Evolutionary conservation across 2,329 filamentous ascomycete species (phyloP).

Genomic region (Basipetospora chlamydospora): DNA sequence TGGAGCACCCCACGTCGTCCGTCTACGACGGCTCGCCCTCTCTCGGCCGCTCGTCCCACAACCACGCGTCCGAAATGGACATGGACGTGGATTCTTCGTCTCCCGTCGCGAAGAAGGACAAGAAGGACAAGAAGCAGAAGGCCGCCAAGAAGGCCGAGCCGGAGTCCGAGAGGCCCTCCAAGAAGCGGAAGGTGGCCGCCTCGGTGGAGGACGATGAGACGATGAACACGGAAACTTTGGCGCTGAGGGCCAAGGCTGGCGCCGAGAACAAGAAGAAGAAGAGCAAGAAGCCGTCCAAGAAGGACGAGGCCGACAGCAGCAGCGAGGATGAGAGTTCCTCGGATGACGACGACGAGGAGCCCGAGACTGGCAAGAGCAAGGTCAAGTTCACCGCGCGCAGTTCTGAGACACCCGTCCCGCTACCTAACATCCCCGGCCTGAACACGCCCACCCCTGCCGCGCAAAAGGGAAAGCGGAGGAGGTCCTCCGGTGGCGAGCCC

Average conservation of each 20-base stretch:
- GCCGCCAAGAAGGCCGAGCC: background rate
- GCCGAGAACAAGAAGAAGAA: no score
- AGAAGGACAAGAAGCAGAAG: constrained; percentile 6
- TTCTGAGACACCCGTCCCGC: constrained; percentile 1
- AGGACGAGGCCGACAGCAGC: background rate
- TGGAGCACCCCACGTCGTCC: constrained; percentile 11
- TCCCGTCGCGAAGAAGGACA: constrained; percentile 6
- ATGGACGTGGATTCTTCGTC: no score
- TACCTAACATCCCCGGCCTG: background rate
- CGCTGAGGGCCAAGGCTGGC: no score
- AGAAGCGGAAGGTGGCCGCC: background rate
- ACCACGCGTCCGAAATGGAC: background rate
- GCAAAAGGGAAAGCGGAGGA: background rate
- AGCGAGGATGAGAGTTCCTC: background rate
- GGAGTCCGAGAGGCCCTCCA: background rate
- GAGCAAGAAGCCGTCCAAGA: no score
- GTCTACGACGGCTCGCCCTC: background rate
- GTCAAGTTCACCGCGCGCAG: constrained; percentile 1
- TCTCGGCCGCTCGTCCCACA: background rate
- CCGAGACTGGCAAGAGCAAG: background rate
- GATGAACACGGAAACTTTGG: no score
- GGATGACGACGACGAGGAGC: background rate
- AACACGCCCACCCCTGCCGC: background rate
- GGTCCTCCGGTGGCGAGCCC: background rate
- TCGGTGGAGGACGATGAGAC: background rate